phyloP scores from a whole-genome alignment of 805 yeast species.

The Ogataea methanolica region DNA sequence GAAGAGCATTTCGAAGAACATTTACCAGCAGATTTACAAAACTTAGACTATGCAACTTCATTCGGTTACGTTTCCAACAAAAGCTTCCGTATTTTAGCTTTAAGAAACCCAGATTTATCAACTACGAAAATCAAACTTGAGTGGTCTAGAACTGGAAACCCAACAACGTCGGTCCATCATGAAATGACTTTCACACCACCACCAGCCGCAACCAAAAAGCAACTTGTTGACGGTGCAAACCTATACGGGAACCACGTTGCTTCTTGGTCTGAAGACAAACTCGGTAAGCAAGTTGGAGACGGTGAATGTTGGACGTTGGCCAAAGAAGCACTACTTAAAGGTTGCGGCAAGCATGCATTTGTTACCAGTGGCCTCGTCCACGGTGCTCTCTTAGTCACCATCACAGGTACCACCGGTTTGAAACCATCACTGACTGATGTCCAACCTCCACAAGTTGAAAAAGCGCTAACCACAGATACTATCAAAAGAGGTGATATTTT shows the following conservation, averaged over 20 bases:
- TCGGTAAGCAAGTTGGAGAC: conserved; percentile 44
- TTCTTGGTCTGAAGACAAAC: conserved; percentile 46
- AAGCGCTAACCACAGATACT: conserved; percentile 32
- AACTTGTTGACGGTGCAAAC: conserved; percentile 30
- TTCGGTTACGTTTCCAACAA: conserved; percentile 26
- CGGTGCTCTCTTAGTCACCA: conserved; percentile 34
- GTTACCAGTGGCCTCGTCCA: conserved; percentile 43
- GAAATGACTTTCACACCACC: conserved; percentile 37
- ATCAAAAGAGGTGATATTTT: conserved; percentile 52
- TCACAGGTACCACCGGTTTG: conserved; percentile 9
- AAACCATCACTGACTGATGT: not conserved
- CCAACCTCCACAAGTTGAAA: not conserved
- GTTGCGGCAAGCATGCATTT: conserved; percentile 56
- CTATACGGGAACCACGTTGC: conserved; percentile 50
- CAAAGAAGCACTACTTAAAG: conserved; percentile 45
- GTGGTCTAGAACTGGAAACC: conserved; percentile 34
- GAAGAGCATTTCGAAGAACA: conserved; percentile 19
- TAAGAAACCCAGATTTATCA: conserved; percentile 41
- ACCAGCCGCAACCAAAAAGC: conserved; percentile 34
- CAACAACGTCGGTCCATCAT: conserved; percentile 24
- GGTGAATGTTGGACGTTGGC: conserved; percentile 66
- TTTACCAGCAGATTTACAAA: conserved; percentile 37
- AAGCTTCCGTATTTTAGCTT: conserved; percentile 30
- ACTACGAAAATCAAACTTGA: conserved; percentile 30
- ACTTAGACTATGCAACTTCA: conserved; percentile 31